These are phyloP conservation scores for Phytophthora palmivora DNA, from an alignment of 352 stramenopile species.

Conservation along the genomic window DNA sequence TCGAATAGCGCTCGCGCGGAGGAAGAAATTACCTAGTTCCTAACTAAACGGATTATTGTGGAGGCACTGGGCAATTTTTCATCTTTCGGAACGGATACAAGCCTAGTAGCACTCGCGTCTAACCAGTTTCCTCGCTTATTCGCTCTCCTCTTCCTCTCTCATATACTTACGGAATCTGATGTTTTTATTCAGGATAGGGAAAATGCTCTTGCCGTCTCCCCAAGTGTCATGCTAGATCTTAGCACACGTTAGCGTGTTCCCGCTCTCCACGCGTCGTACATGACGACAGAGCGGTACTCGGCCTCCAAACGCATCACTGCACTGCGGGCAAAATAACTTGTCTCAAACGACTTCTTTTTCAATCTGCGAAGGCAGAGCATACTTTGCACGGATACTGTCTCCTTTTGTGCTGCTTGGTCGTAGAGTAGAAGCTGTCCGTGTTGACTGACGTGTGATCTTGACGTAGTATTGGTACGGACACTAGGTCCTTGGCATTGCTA, in stretches of 20 bases:
- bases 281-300: background rate
- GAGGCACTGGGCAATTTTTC: background rate
- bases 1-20: background rate
- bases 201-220: background rate
- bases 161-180: slow-evolving; percentile 6
- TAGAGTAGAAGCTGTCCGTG: slow-evolving; percentile 11
- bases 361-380: slow-evolving; percentile 20
- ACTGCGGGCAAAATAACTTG: slow-evolving; percentile 5
- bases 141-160: background rate
- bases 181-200: background rate
- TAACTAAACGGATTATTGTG: slow-evolving; percentile 1
- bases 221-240: slow-evolving; percentile 7
- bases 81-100: no score
- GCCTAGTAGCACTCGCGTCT: no score
- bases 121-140: no score
- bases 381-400: slow-evolving; percentile 29
- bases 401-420: slow-evolving; percentile 8
- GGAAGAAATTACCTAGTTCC: background rate
- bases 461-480: no score
- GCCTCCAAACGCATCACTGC: background rate
- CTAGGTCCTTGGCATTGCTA: no score
- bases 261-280: background rate
- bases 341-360: slow-evolving; percentile 14
- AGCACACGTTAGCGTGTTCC: slow-evolving; percentile 2
- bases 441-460: background rate